Percentiles rank a stretch among this genome's conserved stretches.
These are phyloP conservation scores for Tuctoria greenei DNA, from an alignment of 176 grass and related monocot genomes.

Conservation along the genomic window DNA sequence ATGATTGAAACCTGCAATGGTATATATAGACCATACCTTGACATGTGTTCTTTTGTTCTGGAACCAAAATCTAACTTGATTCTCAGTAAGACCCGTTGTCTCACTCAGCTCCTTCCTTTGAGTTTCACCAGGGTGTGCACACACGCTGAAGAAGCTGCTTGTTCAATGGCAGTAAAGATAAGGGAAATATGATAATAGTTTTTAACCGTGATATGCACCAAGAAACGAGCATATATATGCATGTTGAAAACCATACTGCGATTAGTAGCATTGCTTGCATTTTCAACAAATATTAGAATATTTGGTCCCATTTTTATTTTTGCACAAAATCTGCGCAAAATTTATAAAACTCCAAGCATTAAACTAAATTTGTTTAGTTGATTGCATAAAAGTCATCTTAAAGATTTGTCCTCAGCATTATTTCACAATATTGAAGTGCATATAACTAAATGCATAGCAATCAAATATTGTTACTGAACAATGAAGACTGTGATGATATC, in stretches of 20 bases:
- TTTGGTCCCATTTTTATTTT: neutral
- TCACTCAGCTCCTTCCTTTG: slow-evolving; percentile 34
- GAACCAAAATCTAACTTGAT: slow-evolving; percentile 59
- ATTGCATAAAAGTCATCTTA: neutral
- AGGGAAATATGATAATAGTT: neutral
- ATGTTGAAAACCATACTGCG: neutral
- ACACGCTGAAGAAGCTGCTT: slow-evolving; percentile 41
- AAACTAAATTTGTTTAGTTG: neutral
- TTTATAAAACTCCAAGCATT: neutral
- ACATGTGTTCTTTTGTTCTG: slow-evolving; percentile 49
- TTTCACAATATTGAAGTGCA: neutral
- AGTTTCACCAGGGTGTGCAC: slow-evolving; percentile 31
- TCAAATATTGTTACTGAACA: neutral
- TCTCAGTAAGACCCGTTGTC: slow-evolving; percentile 2
- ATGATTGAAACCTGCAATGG: slow-evolving; percentile 3
- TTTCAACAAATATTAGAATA: neutral
- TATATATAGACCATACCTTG: slow-evolving; percentile 38
- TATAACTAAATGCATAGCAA: neutral
- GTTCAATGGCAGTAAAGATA: slow-evolving; percentile 27
- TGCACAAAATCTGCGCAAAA: neutral
- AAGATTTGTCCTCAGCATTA: neutral
- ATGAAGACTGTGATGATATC: neutral
- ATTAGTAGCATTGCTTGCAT: neutral
- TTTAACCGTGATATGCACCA: neutral
- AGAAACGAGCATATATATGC: neutral